These are phyloP conservation scores for Plasmodium inui DNA, from an alignment of 169 alveolate genomes.

Conservation along the genomic window DNA sequence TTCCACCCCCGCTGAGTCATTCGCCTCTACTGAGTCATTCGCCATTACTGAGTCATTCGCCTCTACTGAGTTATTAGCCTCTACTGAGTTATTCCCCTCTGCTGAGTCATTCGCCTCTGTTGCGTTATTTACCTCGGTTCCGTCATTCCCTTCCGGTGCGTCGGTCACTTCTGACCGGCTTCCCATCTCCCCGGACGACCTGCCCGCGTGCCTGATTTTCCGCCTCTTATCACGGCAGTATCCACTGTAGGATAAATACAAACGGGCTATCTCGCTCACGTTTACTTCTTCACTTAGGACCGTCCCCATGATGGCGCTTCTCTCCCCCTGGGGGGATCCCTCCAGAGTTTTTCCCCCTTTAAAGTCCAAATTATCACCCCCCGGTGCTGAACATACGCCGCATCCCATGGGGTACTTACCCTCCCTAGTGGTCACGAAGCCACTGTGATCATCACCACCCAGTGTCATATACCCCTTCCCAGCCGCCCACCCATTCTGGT, in stretches of 20 bases:
- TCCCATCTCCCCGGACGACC: background rate
- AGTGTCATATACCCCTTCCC: background rate
- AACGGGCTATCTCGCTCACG: constrained; percentile 20
- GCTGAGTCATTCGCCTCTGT: background rate
- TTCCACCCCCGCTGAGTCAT: background rate
- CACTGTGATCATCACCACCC: background rate
- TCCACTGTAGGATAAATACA: constrained; percentile 32
- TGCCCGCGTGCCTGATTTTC: background rate
- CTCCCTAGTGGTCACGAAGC: background rate
- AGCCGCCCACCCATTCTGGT: background rate
- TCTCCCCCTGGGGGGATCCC: background rate
- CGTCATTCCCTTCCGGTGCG: background rate
- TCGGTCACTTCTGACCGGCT: background rate
- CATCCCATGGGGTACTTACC: background rate
- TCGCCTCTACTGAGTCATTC: background rate
- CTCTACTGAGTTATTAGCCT: background rate
- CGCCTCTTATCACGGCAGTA: constrained; percentile 26
- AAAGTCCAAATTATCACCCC: background rate
- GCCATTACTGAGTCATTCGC: background rate
- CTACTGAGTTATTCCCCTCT: background rate
- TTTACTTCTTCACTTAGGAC: constrained; percentile 12
- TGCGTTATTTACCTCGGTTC: background rate
- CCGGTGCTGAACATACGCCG: background rate
- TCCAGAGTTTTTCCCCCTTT: background rate
- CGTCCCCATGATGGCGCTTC: background rate